phyloP scores from a whole-genome alignment of 2,329 filamentous ascomycete species.

The Diaporthe amygdali region DNA sequence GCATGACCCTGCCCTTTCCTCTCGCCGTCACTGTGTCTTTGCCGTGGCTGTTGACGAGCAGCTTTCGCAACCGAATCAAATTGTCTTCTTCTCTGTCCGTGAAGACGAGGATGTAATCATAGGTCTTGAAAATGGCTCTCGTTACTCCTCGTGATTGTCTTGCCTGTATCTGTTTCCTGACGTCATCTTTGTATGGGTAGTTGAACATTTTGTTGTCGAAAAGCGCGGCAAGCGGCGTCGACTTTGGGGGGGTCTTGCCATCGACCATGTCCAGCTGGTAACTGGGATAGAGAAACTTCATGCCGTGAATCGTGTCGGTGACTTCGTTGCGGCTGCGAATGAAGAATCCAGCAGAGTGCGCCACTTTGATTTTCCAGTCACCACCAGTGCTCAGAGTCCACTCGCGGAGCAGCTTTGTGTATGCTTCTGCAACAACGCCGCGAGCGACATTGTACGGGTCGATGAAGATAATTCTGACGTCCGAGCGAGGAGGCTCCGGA shows the following conservation, averaged over 20 bases:
- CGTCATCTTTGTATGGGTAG: conserved; percentile 29
- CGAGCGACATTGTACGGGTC: conserved; percentile 33
- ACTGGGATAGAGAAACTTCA: conserved; percentile 28
- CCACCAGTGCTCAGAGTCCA: conserved; percentile 27
- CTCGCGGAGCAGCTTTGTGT: conserved; percentile 28
- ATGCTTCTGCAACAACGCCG: conserved; percentile 30
- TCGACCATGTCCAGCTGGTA: conserved; percentile 22
- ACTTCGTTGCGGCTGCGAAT: conserved; percentile 25
- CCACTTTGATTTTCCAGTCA: conserved; percentile 28
- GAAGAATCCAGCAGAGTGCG: conserved; percentile 34
- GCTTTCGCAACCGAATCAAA: conserved; percentile 30
- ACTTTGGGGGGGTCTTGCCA: conserved; percentile 23
- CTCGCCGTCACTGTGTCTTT: background rate
- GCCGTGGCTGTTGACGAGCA: conserved; percentile 24
- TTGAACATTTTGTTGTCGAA: conserved; percentile 33
- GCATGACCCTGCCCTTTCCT: conserved; percentile 32
- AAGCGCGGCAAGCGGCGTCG: conserved; percentile 28
- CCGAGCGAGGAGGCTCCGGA: conserved; percentile 18
- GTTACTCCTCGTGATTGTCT: conserved; percentile 28
- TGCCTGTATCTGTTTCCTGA: conserved; percentile 21
- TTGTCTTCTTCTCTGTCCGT: conserved; percentile 34
- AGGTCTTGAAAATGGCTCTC: conserved; percentile 29
- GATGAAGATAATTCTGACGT: conserved; percentile 33
- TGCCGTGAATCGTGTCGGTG: conserved; percentile 26
- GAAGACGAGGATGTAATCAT: conserved; percentile 35